Base-by-base conservation (phyloP, 306 rosid genomes). In the Dryas alaskensis region DNA sequence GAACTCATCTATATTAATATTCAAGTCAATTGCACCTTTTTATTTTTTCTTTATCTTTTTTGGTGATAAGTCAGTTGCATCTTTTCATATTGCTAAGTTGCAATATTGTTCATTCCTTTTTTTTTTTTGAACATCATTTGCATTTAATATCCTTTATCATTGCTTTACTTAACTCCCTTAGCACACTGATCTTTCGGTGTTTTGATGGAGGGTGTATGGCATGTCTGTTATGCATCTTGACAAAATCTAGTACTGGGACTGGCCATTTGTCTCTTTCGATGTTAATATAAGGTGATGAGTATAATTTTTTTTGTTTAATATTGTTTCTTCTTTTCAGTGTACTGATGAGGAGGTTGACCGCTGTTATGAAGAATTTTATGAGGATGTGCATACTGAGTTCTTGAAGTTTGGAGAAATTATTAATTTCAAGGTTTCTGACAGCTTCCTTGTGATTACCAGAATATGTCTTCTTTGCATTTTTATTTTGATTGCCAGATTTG, bases 321-420 rank as follows among this genome's bases (percentile, higher is more conserved):
- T 67, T 74, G 42, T 74, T 72, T 74, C 59, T 31, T 77, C 64
- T 49, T 81, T 85, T 73, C 97, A 94, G 97, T 83, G 82, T 76
- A 88, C 90, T 25, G 98, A 94, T 72, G 98, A 94, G 82, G 98
- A 94, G 89, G 77, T 94, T 70, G 96, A 88, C 49, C 59, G 78
- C 65, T 80, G 87, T 73, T 94, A 80, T 81, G 94, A 94, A 82
- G 98, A 91, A 80, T 94, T 94, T 84, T 94, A 91, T 44, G 96
- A 91, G 75, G 98, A 94, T 83, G 98, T 94, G 82, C 98, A 94
- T 83, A 94, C 96, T n/a, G 97, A 94, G 83, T 91, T 94, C 81
- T 84, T 85, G 80, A 94, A 89, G 84, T 91, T 86, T 73, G 98
- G 98, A 58, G 96, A 94, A 88, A 91, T 94, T 81, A 82, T 89